phyloP scores from a whole-genome alignment of 2,329 filamentous ascomycete genomes.

The Cadophora luteo-olivacea region DNA sequence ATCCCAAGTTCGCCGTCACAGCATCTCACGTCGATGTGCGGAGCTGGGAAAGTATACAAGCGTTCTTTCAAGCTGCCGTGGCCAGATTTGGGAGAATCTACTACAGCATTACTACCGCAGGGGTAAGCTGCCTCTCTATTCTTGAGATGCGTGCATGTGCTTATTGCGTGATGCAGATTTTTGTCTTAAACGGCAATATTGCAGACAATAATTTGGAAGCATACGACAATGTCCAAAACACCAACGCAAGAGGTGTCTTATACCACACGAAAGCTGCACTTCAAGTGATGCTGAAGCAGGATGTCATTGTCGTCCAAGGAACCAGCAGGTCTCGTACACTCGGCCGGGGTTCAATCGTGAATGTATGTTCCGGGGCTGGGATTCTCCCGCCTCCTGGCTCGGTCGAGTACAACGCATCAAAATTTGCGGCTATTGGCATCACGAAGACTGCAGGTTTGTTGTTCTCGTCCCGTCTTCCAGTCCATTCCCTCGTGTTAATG shows the following conservation, averaged over 20 bases:
- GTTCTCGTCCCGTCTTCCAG: background rate
- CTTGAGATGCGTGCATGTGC: background rate
- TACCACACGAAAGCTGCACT: constrained; percentile 45
- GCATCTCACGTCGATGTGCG: constrained; percentile 41
- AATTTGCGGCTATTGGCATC: constrained; percentile 41
- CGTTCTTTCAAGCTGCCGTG: constrained; percentile 46
- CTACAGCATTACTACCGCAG: constrained; percentile 60
- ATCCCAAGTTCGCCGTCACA: constrained; percentile 37
- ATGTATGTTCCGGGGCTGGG: constrained; percentile 37
- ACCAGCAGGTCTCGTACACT: constrained; percentile 18
- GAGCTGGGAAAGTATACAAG: constrained; percentile 34
- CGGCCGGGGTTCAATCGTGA: constrained; percentile 40
- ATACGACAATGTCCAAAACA: constrained; percentile 41
- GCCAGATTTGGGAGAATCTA: constrained; percentile 56
- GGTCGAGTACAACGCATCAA: constrained; percentile 39
- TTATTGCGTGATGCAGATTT: background rate
- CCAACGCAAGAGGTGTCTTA: constrained; percentile 46
- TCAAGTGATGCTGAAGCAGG: constrained; percentile 26
- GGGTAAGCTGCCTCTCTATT: constrained; percentile 19
- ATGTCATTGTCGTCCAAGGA: constrained; percentile 23
- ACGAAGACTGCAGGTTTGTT: constrained; percentile 32
- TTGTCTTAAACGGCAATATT: constrained; percentile 24
- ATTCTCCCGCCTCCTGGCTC: constrained; percentile 22
- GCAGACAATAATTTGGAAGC: constrained; percentile 35
- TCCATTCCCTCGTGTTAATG: background rate